Percentiles rank a stretch among this genome's conserved stretches.
Evolutionary conservation across 1,139 yeast genomes (phyloP).

Genomic region (Meyerozyma guilliermondii): DNA sequence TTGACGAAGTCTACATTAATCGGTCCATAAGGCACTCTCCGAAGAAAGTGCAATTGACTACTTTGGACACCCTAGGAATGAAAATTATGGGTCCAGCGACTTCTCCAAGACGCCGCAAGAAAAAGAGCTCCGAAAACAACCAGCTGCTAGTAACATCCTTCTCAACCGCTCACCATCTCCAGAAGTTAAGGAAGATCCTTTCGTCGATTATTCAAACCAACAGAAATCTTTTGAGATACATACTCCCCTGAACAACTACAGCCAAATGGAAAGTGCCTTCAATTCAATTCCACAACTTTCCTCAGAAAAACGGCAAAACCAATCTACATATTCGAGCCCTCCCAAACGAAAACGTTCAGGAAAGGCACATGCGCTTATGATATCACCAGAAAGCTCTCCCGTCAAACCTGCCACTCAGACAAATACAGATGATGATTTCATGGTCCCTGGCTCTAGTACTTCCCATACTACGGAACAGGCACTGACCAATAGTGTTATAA

Average conservation of each 20-base stretch:
- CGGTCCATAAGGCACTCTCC: not conserved
- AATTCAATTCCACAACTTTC: not conserved
- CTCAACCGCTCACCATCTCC: constrained; percentile 1
- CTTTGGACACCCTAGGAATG: not conserved
- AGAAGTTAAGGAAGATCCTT: not conserved
- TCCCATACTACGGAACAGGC: not conserved
- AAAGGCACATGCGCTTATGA: not conserved
- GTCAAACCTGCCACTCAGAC: not conserved
- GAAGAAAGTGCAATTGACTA: not conserved
- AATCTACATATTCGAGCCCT: not conserved
- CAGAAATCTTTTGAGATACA: not conserved
- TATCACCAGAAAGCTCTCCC: not conserved
- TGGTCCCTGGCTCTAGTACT: not conserved
- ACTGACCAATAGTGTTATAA: not conserved
- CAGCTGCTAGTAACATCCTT: not conserved
- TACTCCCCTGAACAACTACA: not conserved
- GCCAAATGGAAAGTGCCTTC: not conserved
- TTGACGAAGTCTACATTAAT: not conserved
- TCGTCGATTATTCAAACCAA: not conserved
- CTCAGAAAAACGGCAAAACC: not conserved
- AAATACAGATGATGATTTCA: not conserved
- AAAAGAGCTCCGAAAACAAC: not conserved
- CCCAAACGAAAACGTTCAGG: not conserved
- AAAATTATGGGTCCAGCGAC: not conserved
- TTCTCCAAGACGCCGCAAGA: not conserved